Conservation (phyloP, 2,329 filamentous ascomycete species). For the Fusarium proliferatum region DNA sequence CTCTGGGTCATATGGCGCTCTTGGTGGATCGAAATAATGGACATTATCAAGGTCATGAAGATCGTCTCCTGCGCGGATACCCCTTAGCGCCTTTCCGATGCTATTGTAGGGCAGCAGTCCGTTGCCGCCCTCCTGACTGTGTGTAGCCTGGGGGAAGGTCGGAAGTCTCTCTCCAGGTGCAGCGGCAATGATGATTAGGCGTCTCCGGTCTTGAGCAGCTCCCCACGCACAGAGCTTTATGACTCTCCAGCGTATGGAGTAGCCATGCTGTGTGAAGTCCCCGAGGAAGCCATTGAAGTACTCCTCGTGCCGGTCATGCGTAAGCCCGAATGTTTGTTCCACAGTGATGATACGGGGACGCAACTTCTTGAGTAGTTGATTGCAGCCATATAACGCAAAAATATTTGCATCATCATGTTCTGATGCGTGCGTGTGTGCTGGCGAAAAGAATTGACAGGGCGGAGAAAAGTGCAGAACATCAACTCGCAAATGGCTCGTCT, state of each 20-base stretch:
- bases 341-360: slow-evolving; percentile 78
- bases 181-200: slow-evolving; percentile 67
- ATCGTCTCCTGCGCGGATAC: slow-evolving; percentile 48
- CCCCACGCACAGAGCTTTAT: slow-evolving; percentile 64
- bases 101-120: slow-evolving; percentile 57
- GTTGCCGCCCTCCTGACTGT: slow-evolving; percentile 55
- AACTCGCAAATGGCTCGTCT: slow-evolving; percentile 54
- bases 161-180: slow-evolving; percentile 78
- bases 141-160: slow-evolving; percentile 70
- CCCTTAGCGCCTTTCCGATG: slow-evolving; percentile 55
- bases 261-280: slow-evolving; percentile 73
- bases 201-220: slow-evolving; percentile 60
- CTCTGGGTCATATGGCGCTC: slow-evolving; percentile 58
- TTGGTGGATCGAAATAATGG: slow-evolving; percentile 45
- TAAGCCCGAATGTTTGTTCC: slow-evolving; percentile 81
- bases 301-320: slow-evolving; percentile 60
- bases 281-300: slow-evolving; percentile 71
- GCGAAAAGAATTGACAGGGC: slow-evolving; percentile 81
- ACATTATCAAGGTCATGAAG: slow-evolving; percentile 54
- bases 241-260: slow-evolving; percentile 76
- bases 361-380: slow-evolving; percentile 65
- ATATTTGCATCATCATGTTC: slow-evolving; percentile 77
- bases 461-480: slow-evolving; percentile 82
- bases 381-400: slow-evolving; percentile 65
- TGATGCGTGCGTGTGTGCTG: slow-evolving; percentile 75